Evolutionary conservation across 1,284 basidiomycete genomes (phyloP).

Genomic region (Cronartium quercuum): DNA sequence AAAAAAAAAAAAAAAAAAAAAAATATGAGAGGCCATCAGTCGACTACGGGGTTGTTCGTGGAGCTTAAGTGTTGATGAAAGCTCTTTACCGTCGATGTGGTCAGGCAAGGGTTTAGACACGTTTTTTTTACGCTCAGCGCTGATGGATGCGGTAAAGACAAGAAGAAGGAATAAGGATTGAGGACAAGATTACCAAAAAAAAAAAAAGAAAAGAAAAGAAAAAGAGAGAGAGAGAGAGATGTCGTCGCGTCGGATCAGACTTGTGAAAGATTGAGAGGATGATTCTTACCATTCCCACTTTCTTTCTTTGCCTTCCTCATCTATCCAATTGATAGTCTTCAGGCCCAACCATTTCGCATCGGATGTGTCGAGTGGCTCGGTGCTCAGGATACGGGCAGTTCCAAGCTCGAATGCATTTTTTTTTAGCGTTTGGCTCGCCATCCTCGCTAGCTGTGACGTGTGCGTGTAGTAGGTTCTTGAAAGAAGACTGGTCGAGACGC

Average conservation of each 20-base stretch:
- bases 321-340: constrained; percentile 47
- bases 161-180: too few relatives aligned
- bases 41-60: neutral
- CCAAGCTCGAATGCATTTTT: neutral
- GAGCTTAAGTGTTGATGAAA: neutral
- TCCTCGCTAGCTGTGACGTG: neutral
- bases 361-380: constrained; percentile 41
- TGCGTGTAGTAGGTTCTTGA: neutral
- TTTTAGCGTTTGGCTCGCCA: neutral
- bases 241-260: neutral
- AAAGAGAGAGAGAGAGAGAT: neutral
- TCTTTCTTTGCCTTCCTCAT: constrained; percentile 46
- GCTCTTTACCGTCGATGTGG: neutral
- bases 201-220: too few relatives aligned
- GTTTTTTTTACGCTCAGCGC: neutral
- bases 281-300: constrained; percentile 47
- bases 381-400: constrained; percentile 41
- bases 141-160: neutral
- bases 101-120: neutral
- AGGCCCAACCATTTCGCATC: constrained; percentile 48
- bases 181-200: neutral
- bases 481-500: neutral
- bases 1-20: too few relatives aligned
- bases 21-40: too few relatives aligned
- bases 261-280: too few relatives aligned